Conservation (phyloP, 192 early-diverging fungal genomes). For the Martensiomyces pterosporus region DNA sequence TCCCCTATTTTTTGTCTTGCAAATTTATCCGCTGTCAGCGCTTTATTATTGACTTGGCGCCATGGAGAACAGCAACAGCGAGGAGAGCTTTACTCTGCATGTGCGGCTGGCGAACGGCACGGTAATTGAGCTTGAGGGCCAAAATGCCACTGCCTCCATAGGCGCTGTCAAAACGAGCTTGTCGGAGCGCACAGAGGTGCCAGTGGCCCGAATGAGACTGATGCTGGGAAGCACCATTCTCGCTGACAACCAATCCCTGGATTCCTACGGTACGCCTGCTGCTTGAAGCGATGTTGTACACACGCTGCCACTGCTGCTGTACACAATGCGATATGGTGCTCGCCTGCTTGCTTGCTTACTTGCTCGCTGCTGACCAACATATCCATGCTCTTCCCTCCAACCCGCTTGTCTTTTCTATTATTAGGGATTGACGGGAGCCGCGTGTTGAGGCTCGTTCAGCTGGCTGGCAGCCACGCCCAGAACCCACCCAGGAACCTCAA, state of each 20-base stretch:
- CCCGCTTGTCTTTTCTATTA: background rate
- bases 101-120: conserved; percentile 37
- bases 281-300: too few species aligned
- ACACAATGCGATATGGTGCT: too few species aligned
- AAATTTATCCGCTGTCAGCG: too few species aligned
- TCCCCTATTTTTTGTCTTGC: background rate
- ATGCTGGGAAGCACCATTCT: conserved; percentile 35
- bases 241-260: conserved; percentile 31
- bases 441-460: conserved; percentile 26
- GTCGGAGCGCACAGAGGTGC: conserved; percentile 25
- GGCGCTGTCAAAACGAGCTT: conserved; percentile 28
- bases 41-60: background rate
- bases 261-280: conserved; percentile 34
- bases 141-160: conserved; percentile 4
- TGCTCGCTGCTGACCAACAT: too few species aligned
- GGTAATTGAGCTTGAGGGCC: conserved; percentile 15
- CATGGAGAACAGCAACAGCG: conserved; percentile 10
- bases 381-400: too few species aligned
- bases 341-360: too few species aligned
- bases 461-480: conserved; percentile 9
- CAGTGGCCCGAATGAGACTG: conserved; percentile 32
- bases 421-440: conserved; percentile 23
- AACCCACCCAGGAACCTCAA: conserved; percentile 16
- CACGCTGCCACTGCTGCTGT: too few species aligned
- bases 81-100: conserved; percentile 13